Percentiles rank a stretch among this genome's conserved stretches.
Conservation (phyloP, 1,139 yeast species). For the Debaryomyces sp. region DNA sequence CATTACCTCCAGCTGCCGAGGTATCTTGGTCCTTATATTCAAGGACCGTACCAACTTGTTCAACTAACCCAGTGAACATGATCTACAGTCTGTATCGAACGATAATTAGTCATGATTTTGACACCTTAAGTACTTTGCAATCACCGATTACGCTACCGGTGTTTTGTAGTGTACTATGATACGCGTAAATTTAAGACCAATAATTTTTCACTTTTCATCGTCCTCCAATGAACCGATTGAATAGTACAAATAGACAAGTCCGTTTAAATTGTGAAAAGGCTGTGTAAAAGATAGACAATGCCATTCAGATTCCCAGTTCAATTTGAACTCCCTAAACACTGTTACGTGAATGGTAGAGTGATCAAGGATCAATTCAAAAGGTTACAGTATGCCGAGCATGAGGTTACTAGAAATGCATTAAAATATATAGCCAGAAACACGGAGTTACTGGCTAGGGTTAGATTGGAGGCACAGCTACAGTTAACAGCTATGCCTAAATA, state of each 20-base stretch:
- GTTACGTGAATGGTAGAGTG: constrained; percentile 66
- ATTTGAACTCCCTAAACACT: constrained; percentile 45
- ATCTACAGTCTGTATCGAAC: background rate
- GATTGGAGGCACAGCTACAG: constrained; percentile 93
- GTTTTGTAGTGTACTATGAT: constrained; percentile 2
- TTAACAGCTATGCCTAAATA: constrained; percentile 88
- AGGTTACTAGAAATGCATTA: constrained; percentile 82
- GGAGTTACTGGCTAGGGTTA: constrained; percentile 79
- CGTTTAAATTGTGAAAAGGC: background rate
- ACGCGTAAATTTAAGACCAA: constrained; percentile 4
- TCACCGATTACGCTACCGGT: constrained; percentile 5
- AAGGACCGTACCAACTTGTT: constrained; percentile 68
- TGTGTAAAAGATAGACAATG: constrained; percentile 21
- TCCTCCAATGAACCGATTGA: background rate
- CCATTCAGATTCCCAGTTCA: constrained; percentile 49
- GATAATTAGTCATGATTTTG: background rate
- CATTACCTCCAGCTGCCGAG: constrained; percentile 71
- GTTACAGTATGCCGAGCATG: constrained; percentile 83
- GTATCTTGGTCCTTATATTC: constrained; percentile 54
- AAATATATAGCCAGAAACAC: constrained; percentile 91
- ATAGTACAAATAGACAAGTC: background rate
- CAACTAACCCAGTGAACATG: constrained; percentile 97
- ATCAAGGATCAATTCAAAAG: constrained; percentile 91
- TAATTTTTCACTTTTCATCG: constrained; percentile 5
- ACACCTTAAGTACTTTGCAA: background rate